Evolutionary conservation across 768 basidiomycete genomes (phyloP), one percentile per base, ranked within the genome.

Genomic region (Amanita pseudoporphyria): DNA sequence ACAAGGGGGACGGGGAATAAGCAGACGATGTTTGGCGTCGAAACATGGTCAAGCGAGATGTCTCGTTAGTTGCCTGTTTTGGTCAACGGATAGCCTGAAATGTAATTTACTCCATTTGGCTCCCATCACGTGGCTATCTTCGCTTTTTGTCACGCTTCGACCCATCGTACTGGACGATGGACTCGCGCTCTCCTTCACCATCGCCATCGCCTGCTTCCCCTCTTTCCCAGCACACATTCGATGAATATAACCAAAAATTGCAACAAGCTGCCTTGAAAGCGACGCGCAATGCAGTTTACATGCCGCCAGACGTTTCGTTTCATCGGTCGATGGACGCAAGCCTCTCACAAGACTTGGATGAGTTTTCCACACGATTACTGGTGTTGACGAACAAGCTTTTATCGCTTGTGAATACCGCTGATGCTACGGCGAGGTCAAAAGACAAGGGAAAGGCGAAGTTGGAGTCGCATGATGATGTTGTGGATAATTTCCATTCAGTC

Each of bases 271-370:
- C 81, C 0, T 72, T 89, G 10, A 73, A 74, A 39, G 71, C 83
- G 6, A 87, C 85, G 2, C 73, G 79, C 47, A 67, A 73, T 44
- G 76, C 86, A 0, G 77, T 76, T 1, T 67, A 68, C 1, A 69
- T 90, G 3, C 84, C 91, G 2, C 54, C 70, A 12, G 94, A 97
- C 67, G 70, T 98, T 50, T 67, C 73, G n/a, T 97, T 93, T 64
- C 89, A 96, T 65, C 84, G 89, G 19, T 87, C 93, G 2, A 78
- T 98, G 54, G 85, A 94, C 62, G 65, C 76, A 3, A 70, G 66
- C 1, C 72, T 96, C 47, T 84, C 83, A 1, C 70, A 70, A 47
- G 77, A 82, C 36, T 65, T 96, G 31, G 93, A 97, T 58, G 63
- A 59, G 3, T 76, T 87, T 49, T 84, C 87, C 0, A 65, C 73